Evolutionary conservation across 2,329 filamentous ascomycete genomes (phyloP).

Genomic region (Penicillium sp.): DNA sequence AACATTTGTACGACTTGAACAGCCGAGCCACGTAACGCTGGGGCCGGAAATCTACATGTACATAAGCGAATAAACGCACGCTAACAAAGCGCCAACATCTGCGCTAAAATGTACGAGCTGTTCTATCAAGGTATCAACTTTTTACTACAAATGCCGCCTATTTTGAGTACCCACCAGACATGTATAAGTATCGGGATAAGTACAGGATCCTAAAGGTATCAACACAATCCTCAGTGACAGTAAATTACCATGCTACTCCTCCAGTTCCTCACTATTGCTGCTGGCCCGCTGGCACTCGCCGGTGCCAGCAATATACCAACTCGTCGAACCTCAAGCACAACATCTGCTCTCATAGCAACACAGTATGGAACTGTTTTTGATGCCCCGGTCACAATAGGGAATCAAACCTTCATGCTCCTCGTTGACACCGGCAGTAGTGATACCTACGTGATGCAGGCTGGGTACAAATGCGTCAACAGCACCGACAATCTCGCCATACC

Average conservation of each 20-base stretch:
- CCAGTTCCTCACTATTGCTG: background rate
- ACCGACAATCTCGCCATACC: constrained; percentile 40
- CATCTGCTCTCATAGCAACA: constrained; percentile 13
- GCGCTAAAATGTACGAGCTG: background rate
- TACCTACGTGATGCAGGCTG: constrained; percentile 44
- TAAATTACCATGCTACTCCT: background rate
- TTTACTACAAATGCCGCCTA: background rate
- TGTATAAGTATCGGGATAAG: background rate
- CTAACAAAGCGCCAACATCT: background rate
- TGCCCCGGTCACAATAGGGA: constrained; percentile 26
- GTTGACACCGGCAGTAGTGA: constrained; percentile 53
- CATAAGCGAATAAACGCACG: background rate
- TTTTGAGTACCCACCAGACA: background rate
- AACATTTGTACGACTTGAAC: too few relatives aligned
- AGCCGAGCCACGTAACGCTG: too few relatives aligned
- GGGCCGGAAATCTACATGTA: too few relatives aligned
- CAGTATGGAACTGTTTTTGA: constrained; percentile 22
- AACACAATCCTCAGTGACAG: background rate
- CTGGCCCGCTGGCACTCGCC: background rate
- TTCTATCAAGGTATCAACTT: background rate
- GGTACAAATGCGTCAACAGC: constrained; percentile 39
- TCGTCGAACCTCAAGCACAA: background rate
- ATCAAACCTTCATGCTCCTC: constrained; percentile 37
- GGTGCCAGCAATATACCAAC: background rate
- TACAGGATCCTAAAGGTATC: background rate